Conservation (phyloP, 306 rosid species). For the Vicia faba region DNA sequence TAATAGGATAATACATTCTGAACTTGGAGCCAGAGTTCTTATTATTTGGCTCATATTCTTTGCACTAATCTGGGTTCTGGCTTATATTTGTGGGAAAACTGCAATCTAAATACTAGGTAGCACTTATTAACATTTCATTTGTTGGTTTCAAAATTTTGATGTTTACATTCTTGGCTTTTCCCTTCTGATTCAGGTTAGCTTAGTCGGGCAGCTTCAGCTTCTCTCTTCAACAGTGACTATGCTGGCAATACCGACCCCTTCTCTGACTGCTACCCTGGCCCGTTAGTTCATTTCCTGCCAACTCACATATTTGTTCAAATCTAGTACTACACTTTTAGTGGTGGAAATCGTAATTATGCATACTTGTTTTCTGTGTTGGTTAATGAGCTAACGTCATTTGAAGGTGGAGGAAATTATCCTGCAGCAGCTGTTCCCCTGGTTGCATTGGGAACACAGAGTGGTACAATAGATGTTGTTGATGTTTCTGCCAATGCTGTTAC, state of each 20-base stretch:
- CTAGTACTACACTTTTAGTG: conserved; percentile 19
- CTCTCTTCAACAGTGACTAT: conserved; percentile 91
- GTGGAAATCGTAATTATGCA: conserved; percentile 7
- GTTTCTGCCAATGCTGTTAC: conserved; percentile 93
- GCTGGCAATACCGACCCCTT: conserved; percentile 95
- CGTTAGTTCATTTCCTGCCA: conserved; percentile 68
- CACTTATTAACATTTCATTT: conserved; percentile 31
- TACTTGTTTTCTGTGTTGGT: conserved; percentile 38
- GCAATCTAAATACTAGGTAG: conserved; percentile 34
- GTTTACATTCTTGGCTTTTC: conserved; percentile 30
- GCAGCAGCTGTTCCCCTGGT: conserved; percentile 97
- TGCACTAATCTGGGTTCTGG: conserved; percentile 18
- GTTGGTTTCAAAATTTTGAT: conserved; percentile 19
- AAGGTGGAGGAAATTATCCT: conserved; percentile 96
- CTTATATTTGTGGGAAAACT: conserved; percentile 29
- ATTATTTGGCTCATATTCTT: conserved; percentile 17
- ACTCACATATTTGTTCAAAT: conserved; percentile 43
- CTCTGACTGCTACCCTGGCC: conserved; percentile 90
- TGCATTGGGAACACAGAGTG: conserved; percentile 94
- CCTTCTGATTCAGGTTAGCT: conserved; percentile 68
- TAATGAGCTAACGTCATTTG: conserved; percentile 37
- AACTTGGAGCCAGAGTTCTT: conserved; percentile 29
- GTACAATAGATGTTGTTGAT: conserved; percentile 84
- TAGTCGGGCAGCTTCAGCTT: conserved; percentile 98
- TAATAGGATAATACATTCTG: conserved; percentile 31